These are phyloP conservation scores for Amoebophrya sp. DNA, from an alignment of 169 alveolate species.

Conservation along the genomic window DNA sequence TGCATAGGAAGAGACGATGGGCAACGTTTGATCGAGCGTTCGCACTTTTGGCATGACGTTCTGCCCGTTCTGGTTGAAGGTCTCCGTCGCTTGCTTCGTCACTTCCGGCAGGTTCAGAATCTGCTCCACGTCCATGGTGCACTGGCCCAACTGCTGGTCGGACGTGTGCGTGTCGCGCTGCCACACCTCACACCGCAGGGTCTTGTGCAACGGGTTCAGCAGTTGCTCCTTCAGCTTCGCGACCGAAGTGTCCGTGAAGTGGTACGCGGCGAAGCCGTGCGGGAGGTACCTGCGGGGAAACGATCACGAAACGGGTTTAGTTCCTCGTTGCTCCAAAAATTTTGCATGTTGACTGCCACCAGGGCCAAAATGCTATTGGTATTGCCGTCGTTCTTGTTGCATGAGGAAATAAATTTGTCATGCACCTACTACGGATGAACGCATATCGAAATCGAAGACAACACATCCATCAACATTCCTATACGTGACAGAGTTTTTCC, in stretches of 20 bases:
- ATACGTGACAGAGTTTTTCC: not conserved
- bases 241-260: not conserved
- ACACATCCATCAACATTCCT: no score
- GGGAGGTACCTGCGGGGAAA: not conserved
- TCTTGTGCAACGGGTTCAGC: not conserved
- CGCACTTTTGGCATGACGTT: not conserved
- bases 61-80: not conserved
- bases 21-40: not conserved
- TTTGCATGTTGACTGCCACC: no score
- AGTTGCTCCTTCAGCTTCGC: not conserved
- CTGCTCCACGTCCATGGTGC: not conserved
- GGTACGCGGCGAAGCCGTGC: not conserved
- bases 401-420: no score
- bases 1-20: not conserved
- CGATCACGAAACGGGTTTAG: no score
- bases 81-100: not conserved
- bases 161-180: not conserved
- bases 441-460: no score
- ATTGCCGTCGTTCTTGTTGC: no score
- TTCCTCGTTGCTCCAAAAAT: no score
- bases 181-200: not conserved
- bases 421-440: no score
- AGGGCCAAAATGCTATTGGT: no score
- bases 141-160: not conserved
- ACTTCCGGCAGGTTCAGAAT: not conserved